Conservation (phyloP, 371 early-diverging fungal species). For the Mortierella sp. region DNA sequence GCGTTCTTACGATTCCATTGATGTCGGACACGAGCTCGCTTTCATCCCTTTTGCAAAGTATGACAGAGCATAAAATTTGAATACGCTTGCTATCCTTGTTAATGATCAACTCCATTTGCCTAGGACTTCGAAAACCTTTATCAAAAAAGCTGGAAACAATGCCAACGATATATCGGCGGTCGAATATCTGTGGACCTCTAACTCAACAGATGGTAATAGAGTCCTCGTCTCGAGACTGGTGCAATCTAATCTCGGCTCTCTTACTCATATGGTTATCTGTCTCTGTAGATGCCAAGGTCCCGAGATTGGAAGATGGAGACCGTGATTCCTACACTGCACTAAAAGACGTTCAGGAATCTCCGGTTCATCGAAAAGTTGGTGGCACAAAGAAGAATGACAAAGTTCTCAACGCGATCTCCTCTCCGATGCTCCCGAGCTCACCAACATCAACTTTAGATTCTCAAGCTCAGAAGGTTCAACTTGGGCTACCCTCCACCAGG, state of each 20-base stretch:
- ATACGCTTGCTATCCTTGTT: background rate
- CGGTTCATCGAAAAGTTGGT: background rate
- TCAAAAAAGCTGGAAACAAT: background rate
- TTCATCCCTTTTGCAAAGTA: conserved; percentile 3
- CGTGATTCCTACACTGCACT: background rate
- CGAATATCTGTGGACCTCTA: background rate
- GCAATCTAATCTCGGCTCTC: background rate
- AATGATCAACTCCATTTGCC: background rate
- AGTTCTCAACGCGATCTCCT: background rate
- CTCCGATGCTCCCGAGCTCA: background rate
- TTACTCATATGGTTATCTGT: background rate
- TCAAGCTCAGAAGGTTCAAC: background rate
- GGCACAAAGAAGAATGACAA: background rate
- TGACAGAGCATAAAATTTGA: background rate
- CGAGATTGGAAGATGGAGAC: background rate
- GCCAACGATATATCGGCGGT: background rate
- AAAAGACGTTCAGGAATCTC: background rate
- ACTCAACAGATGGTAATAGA: background rate
- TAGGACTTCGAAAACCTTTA: background rate
- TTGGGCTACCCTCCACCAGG: background rate
- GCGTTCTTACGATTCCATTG: background rate
- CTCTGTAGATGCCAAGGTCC: background rate
- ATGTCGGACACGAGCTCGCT: background rate
- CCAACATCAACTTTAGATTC: background rate
- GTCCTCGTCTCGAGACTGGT: background rate